Base-by-base conservation (phyloP, 345 rosid species). In the Noccaea caerulescens region DNA sequence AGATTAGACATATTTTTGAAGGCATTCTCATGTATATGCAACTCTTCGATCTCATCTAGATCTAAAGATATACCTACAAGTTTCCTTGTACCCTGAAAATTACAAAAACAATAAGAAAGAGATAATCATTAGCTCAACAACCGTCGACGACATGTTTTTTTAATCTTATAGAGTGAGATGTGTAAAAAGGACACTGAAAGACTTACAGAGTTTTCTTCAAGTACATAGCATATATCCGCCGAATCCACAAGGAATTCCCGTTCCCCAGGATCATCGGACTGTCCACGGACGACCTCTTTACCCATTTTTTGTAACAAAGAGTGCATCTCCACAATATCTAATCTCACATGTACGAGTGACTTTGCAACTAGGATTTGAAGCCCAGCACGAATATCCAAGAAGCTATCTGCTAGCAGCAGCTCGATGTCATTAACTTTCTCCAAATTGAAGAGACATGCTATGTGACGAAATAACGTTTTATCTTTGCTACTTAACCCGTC, bases 281-380 rank as follows among this genome's bases (percentile, higher is more conserved):
- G 71, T 27, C 2, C 1, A 0, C 59, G 76, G 11, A 77, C 59
- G 13, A 75, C 12, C 8, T 56, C 49, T 58, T 45, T 8, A 8
- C 81, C 80, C 80, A 78, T 41, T 57, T 76, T 66, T 63, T 67
- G 75, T 2, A 76, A 14, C 42, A 71, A 42, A 63, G 51, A 54
- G 50, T 82, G 79, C 77, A 82, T 71, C 7, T 53, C n/a, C 4
- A 79, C 47, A 1, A 36, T 64, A 16, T 11, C 0, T 1, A 8
- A 13, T 4, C 1, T 51, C 5, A 63, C 14, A 3, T 6, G 30
- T 45, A 63, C 10, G 42, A 63, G 68, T 5, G 71, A 68, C 33
- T 68, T 82, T 3, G 77, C 60, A 5, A 38, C 0, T 0, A 82
- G 78, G 10, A 1, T 32, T 2, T 7, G 3, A 5, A 67, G 11